Evolutionary conservation across 192 early-diverging fungal species (phyloP), one percentile per base, ranked within the genome.

Genomic region (Coemansia sp.): DNA sequence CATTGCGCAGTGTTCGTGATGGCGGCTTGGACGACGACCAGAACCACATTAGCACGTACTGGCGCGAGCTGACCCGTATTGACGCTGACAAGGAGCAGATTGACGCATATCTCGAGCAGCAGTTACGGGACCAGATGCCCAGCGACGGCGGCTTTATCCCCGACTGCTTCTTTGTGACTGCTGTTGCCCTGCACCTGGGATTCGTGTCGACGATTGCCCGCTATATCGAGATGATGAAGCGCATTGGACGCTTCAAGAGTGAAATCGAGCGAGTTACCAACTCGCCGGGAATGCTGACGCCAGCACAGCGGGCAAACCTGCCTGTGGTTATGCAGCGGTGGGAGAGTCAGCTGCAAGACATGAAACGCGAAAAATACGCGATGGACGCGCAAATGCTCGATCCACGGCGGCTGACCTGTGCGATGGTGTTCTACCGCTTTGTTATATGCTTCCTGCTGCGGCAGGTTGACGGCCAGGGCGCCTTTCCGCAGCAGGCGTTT

Each of bases 401-500:
- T 66, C 87, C 86, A 4, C 73, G 76, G n/a, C 78, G 86, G 8
- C 67, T 98, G 29, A 77, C 74, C 7, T 80, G 85, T 45, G 81
- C 82, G 0, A 68, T 93, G 63, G 79, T 87, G 45, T 98, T 97
- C 61, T 96, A 93, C 61, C 88, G 92, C 55, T 73, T 97, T n/a
- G 87, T 86, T 8, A 96, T 97, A 89, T 85, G 89, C 29, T 96
- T 92, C 86, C 60, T 96, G 51, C 66, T 98, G 21, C 87, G 92
- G 23, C 82, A 90, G 47, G 84, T 90, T 0, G 91, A 92, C 63
- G 80, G 75, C 12, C 43, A 55, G 17, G 19, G 56, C 6, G n/a
- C 10, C n/a, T 80, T 68, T 37, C 77, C 77, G 43, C 69, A 74
- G 12, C 41, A 60, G 50, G 70, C 71, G 27, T 74, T 80, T 35